Conservation (phyloP, 495 filamentous ascomycete species). For the Chaetomium tenue region DNA sequence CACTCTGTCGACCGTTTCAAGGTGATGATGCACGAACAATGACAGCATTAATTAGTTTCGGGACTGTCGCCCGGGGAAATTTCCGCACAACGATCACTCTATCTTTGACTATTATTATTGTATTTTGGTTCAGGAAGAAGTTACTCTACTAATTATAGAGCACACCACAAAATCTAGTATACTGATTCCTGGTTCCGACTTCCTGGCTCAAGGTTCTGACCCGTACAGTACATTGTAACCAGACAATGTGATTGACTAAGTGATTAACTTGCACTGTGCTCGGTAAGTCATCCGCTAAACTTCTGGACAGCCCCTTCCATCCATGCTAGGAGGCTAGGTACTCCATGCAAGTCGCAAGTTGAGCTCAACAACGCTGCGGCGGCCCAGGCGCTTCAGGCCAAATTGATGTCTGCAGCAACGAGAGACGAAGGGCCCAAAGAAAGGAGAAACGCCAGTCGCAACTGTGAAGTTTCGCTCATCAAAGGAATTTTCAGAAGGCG, state of each 20-base stretch:
- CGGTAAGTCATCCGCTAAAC: too few species aligned
- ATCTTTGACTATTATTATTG: too few species aligned
- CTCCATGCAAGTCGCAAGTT: not conserved
- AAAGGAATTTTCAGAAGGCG: not conserved
- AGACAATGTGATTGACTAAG: too few species aligned
- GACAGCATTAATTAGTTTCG: not conserved
- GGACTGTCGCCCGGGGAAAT: not conserved
- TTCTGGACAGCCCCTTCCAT: not conserved
- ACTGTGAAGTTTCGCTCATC: not conserved
- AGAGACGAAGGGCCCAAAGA: not conserved
- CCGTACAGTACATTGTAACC: too few species aligned
- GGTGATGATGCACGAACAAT: conserved; percentile 9
- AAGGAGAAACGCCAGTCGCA: conserved; percentile 1
- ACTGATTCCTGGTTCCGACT: too few species aligned
- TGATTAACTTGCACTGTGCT: too few species aligned
- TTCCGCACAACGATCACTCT: not conserved
- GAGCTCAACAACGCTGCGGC: not conserved
- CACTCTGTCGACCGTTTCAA: conserved; percentile 24
- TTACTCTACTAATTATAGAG: too few species aligned
- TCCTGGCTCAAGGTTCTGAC: too few species aligned
- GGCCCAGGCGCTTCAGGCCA: not conserved
- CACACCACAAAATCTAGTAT: too few species aligned
- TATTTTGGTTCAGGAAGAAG: too few species aligned
- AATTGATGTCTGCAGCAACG: not conserved
- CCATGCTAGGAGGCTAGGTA: too few species aligned